Conservation (phyloP, 2,329 filamentous ascomycete species). For the Didymella pinodella region DNA sequence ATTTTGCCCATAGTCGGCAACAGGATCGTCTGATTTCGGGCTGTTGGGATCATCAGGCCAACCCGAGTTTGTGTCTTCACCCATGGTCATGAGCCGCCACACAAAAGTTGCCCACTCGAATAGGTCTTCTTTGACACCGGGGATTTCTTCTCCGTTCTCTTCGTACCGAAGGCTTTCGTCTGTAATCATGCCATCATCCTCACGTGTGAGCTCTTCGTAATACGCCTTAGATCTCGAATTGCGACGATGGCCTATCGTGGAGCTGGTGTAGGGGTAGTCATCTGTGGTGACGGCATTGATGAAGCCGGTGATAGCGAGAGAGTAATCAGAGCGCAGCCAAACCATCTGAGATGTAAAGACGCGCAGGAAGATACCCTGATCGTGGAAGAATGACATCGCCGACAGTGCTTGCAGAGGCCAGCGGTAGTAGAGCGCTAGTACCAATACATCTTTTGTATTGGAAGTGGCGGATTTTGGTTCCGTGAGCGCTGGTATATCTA, state of each 20-base stretch:
- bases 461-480: background rate
- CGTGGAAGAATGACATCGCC: background rate
- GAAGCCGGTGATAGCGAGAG: background rate
- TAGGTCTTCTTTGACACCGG: background rate
- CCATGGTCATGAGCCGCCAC: conserved; percentile 3
- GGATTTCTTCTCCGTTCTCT: background rate
- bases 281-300: background rate
- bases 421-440: background rate
- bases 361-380: background rate
- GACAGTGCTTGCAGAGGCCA: background rate
- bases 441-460: background rate
- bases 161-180: background rate
- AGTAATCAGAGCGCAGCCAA: background rate
- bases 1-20: background rate
- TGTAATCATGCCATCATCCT: background rate
- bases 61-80: background rate
- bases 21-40: background rate
- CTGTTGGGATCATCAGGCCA: background rate
- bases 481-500: background rate
- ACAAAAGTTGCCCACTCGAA: background rate
- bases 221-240: background rate
- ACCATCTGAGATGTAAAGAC: background rate
- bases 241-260: background rate
- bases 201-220: background rate
- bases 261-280: background rate